phyloP scores from a whole-genome alignment of 192 early-diverging fungal species.

The Backusella sp. region DNA sequence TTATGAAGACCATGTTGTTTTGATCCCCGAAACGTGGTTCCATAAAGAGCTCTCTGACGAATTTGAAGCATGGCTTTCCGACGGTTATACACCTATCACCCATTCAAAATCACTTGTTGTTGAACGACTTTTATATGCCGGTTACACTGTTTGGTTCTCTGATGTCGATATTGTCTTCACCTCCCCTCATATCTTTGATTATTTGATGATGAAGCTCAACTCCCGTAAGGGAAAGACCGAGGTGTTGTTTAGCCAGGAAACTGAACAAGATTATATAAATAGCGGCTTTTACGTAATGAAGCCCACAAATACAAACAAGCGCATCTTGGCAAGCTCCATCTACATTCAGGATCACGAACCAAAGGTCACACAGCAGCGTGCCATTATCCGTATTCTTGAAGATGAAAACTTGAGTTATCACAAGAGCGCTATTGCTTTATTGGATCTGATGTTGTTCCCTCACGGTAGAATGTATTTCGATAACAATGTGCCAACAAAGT shows the following conservation, averaged over 20 bases:
- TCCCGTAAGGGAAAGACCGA: slow-evolving; percentile 20
- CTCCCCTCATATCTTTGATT: slow-evolving; percentile 27
- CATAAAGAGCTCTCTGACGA: slow-evolving; percentile 25
- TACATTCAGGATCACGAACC: slow-evolving; percentile 24
- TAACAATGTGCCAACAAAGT: slow-evolving; percentile 23
- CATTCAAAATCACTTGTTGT: slow-evolving; percentile 41
- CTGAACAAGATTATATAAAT: slow-evolving; percentile 32
- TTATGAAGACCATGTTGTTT: slow-evolving; percentile 29
- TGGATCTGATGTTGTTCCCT: slow-evolving; percentile 37
- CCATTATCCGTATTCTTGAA: slow-evolving; percentile 33
- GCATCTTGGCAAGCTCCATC: slow-evolving; percentile 33
- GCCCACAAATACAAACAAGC: slow-evolving; percentile 28
- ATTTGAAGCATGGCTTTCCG: slow-evolving; percentile 24
- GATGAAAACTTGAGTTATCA: slow-evolving; percentile 27
- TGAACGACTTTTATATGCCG: slow-evolving; percentile 33
- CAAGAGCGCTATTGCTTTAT: slow-evolving; percentile 19
- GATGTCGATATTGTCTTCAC: slow-evolving; percentile 46
- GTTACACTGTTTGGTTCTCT: slow-evolving; percentile 37
- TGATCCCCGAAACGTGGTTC: slow-evolving; percentile 38
- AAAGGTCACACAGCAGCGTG: slow-evolving; percentile 36
- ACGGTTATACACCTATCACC: slow-evolving; percentile 38
- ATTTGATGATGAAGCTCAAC: slow-evolving; percentile 28
- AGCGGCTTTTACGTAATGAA: slow-evolving; percentile 38
- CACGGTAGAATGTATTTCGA: slow-evolving; percentile 40
- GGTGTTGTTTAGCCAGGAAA: slow-evolving; percentile 33